A percentile compares a stretch with the other conserved stretches of the same genome.
phyloP scores from a whole-genome alignment of 2,329 filamentous ascomycete species.

The Aspergillus unguis region DNA sequence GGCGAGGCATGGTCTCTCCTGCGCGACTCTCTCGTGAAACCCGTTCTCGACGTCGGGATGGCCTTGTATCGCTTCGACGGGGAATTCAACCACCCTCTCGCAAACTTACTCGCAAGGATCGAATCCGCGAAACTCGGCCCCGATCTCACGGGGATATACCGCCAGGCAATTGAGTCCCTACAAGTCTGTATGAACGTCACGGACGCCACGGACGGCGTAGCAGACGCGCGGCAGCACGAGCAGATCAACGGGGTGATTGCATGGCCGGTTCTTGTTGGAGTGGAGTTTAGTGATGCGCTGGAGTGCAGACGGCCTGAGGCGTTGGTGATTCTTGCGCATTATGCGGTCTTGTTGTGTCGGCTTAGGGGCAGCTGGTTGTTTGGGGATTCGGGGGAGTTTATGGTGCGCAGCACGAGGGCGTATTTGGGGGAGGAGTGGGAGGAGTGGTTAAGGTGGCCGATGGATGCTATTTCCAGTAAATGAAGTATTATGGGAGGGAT shows the following conservation, averaged over 20 bases:
- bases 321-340: conserved; percentile 37
- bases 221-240: not conserved
- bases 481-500: no score
- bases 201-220: not conserved
- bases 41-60: not conserved
- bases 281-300: conserved; percentile 28
- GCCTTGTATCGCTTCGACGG: not conserved
- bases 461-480: not conserved
- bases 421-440: conserved; percentile 24
- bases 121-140: not conserved
- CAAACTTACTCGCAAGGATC: not conserved
- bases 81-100: not conserved
- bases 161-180: conserved; percentile 9
- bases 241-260: not conserved
- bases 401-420: conserved; percentile 20
- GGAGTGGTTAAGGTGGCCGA: conserved; percentile 3
- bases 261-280: not conserved
- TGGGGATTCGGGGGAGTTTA: conserved; percentile 19
- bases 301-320: conserved; percentile 30
- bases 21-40: conserved; percentile 12
- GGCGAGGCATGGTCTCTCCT: conserved; percentile 15
- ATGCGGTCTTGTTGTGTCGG: conserved; percentile 33
- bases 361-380: conserved; percentile 34
- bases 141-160: conserved; percentile 5
- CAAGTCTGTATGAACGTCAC: conserved; percentile 10